Evolutionary conservation across 2,329 filamentous ascomycete genomes (phyloP).

Genomic region (Aspergillus pseudoviridinutans): DNA sequence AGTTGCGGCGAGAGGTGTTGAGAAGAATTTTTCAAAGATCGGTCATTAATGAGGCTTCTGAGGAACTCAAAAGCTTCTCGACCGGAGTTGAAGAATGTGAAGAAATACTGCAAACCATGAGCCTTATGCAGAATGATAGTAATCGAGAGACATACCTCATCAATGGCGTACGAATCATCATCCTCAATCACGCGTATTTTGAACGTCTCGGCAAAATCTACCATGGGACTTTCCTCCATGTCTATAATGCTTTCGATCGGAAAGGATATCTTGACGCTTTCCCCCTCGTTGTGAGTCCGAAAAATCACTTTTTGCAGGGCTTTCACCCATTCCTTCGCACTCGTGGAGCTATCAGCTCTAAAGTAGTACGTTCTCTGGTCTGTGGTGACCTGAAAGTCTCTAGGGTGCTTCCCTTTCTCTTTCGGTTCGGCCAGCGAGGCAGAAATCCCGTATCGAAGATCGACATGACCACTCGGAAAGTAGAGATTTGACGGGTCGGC

Average conservation of each 20-base stretch:
- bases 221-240: slow-evolving; percentile 84
- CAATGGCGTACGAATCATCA: slow-evolving; percentile 89
- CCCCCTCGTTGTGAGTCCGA: slow-evolving; percentile 89
- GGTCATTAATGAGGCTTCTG: slow-evolving; percentile 64
- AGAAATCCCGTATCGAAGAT: slow-evolving; percentile 85
- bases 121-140: neutral
- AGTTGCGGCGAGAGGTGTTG: slow-evolving; percentile 20
- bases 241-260: slow-evolving; percentile 87
- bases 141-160: slow-evolving; percentile 61
- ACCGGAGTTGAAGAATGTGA: slow-evolving; percentile 87
- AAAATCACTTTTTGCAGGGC: slow-evolving; percentile 92
- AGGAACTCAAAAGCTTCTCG: slow-evolving; percentile 78
- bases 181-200: slow-evolving; percentile 91
- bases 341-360: slow-evolving; percentile 78
- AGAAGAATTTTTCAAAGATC: slow-evolving; percentile 44
- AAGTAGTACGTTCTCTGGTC: slow-evolving; percentile 82
- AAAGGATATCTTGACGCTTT: slow-evolving; percentile 92
- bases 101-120: slow-evolving; percentile 71
- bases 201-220: slow-evolving; percentile 89
- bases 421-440: slow-evolving; percentile 69
- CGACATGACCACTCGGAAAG: slow-evolving; percentile 87
- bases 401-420: slow-evolving; percentile 65
- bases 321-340: slow-evolving; percentile 96
- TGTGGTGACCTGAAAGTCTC: slow-evolving; percentile 76
- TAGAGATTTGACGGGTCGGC: slow-evolving; percentile 79